Evolutionary conservation across 2,329 filamentous ascomycete species (phyloP).

Genomic region (Pyrenophora seminiperda): DNA sequence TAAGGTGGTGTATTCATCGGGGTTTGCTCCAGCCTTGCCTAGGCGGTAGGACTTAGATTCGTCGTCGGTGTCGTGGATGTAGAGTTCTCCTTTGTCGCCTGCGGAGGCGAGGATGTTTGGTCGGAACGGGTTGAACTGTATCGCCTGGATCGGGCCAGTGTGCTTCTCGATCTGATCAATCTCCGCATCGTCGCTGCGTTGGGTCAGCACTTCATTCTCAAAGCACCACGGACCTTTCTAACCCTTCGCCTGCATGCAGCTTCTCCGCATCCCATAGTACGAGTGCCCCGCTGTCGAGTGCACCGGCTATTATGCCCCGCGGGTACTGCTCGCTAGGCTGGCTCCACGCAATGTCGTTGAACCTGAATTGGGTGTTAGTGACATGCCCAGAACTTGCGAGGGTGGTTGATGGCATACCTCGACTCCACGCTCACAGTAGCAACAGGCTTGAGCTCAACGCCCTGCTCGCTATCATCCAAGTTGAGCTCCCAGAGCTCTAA

Average conservation of each 20-base stretch:
- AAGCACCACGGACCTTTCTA: slow-evolving; percentile 37
- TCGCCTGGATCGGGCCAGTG: slow-evolving; percentile 85
- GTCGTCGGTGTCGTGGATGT: slow-evolving; percentile 93
- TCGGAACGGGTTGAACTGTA: slow-evolving; percentile 95
- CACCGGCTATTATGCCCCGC: slow-evolving; percentile 89
- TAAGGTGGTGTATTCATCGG: slow-evolving; percentile 93
- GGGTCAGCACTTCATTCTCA: slow-evolving; percentile 45
- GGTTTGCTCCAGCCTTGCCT: slow-evolving; percentile 83
- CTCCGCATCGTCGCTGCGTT: slow-evolving; percentile 71
- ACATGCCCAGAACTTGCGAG: background rate
- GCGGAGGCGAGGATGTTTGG: slow-evolving; percentile 90
- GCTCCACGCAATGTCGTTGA: slow-evolving; percentile 97
- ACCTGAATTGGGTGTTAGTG: slow-evolving; percentile 61
- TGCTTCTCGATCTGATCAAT: slow-evolving; percentile 89
- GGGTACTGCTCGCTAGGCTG: slow-evolving; percentile 77
- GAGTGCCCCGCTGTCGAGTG: slow-evolving; percentile 90
- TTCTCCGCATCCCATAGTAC: slow-evolving; percentile 91
- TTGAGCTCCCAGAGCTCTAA: slow-evolving; percentile 95
- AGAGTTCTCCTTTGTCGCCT: slow-evolving; percentile 93
- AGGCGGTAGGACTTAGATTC: slow-evolving; percentile 85
- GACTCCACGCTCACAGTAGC: slow-evolving; percentile 86
- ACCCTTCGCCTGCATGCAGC: slow-evolving; percentile 60
- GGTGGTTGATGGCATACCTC: slow-evolving; percentile 62
- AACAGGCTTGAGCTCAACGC: slow-evolving; percentile 82
- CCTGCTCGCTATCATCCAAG: slow-evolving; percentile 75